A percentile compares a stretch with the other conserved stretches of the same genome.
Conservation (phyloP, 768 basidiomycete genomes). For the Russula earlei region DNA sequence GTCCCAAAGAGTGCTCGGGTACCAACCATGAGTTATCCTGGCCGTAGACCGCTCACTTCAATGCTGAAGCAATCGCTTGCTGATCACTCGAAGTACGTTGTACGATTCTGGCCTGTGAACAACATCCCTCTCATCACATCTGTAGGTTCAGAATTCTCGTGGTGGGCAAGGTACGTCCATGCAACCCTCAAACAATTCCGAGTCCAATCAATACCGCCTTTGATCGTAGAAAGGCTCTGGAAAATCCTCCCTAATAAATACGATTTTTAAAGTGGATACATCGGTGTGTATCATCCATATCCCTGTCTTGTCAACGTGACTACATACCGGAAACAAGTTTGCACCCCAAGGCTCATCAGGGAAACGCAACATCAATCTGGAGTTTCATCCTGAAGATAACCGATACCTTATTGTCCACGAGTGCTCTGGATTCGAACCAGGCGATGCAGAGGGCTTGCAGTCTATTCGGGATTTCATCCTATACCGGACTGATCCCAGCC, state of each 20-base stretch:
- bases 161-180: neutral
- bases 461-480: neutral
- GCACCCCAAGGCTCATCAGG: too few relatives aligned
- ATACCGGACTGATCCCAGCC: neutral
- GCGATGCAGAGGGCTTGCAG: neutral
- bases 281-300: neutral
- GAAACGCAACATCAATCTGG: neutral
- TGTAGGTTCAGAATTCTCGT: slow-evolving; percentile 1
- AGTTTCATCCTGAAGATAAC: neutral
- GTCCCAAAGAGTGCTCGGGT: neutral
- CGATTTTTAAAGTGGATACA: neutral
- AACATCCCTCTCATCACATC: neutral
- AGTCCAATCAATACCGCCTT: neutral
- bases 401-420: neutral
- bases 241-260: neutral
- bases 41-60: neutral
- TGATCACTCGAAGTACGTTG: neutral
- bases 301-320: too few relatives aligned
- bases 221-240: neutral
- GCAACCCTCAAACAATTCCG: too few relatives aligned
- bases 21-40: neutral
- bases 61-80: neutral
- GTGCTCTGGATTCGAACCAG: neutral
- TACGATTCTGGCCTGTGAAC: too few relatives aligned
- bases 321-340: neutral